Evolutionary conservation across 352 stramenopile genomes (phyloP).

Genomic region (Globisporangium barbulae): DNA sequence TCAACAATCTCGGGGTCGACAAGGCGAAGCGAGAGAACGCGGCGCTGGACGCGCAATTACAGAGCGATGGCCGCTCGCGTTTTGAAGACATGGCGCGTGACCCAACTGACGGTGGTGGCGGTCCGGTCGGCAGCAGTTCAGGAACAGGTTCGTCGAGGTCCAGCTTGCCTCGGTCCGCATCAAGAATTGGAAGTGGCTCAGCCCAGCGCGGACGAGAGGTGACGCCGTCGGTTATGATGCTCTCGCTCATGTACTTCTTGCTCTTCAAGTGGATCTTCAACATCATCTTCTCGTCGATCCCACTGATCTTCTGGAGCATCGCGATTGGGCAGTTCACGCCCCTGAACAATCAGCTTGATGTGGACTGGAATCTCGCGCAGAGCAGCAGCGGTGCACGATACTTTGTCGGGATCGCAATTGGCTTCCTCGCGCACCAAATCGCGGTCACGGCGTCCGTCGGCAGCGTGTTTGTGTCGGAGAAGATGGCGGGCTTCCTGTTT

Average conservation of each 20-base stretch:
- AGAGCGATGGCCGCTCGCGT: conserved; percentile 12
- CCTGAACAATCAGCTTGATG: conserved; percentile 1
- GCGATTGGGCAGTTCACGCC: conserved; percentile 40
- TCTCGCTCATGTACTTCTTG: conserved; percentile 68
- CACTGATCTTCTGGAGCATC: conserved; percentile 44
- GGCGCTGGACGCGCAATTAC: conserved; percentile 12
- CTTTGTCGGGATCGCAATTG: conserved; percentile 48
- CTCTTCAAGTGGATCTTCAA: conserved; percentile 66
- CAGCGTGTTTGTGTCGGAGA: conserved; percentile 47
- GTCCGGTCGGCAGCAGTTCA: neutral
- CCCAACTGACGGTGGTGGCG: neutral
- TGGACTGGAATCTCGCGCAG: conserved; percentile 11
- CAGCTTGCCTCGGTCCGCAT: neutral
- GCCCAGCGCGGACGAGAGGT: conserved; percentile 35
- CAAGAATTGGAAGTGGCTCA: neutral
- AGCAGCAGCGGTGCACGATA: conserved; percentile 19
- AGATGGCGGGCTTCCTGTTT: conserved; percentile 42
- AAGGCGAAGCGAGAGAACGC: conserved; percentile 12
- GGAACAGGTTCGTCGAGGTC: conserved; percentile 1
- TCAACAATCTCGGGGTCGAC: conserved; percentile 35
- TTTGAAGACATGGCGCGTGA: conserved; percentile 11
- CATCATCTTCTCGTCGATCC: conserved; percentile 47
- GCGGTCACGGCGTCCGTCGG: conserved; percentile 36
- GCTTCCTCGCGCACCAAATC: conserved; percentile 64
- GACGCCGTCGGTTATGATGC: conserved; percentile 54